phyloP scores from a whole-genome alignment of 345 rosid species.

The Psidium friedrichsthalianum region DNA sequence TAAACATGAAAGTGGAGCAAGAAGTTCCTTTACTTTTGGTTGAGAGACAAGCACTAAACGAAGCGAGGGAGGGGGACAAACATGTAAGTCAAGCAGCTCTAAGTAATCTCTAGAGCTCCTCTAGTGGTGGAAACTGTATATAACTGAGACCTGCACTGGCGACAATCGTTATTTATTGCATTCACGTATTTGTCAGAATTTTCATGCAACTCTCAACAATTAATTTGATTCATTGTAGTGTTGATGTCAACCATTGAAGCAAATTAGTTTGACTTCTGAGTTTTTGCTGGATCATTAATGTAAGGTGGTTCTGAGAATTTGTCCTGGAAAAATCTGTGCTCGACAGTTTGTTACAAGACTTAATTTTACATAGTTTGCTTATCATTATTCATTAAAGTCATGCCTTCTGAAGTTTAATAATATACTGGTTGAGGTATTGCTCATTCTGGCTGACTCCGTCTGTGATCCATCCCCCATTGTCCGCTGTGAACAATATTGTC shows the following conservation, averaged over 20 bases:
- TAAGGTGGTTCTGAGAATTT: not conserved
- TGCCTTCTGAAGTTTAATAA: not conserved
- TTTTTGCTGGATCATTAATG: not conserved
- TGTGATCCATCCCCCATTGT: not conserved
- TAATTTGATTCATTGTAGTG: not conserved
- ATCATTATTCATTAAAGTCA: not conserved
- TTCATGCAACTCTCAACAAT: not conserved
- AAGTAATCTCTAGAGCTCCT: not conserved
- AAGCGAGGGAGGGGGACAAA: constrained; percentile 92
- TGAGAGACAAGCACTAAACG: constrained; percentile 88
- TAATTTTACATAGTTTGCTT: not conserved
- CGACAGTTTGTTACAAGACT: not conserved
- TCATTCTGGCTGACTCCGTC: not conserved
- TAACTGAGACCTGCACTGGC: not conserved
- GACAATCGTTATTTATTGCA: not conserved
- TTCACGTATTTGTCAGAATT: not conserved
- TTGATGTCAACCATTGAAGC: not conserved
- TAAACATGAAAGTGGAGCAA: constrained; percentile 86
- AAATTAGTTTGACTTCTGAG: not conserved
- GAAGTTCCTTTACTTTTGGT: constrained; percentile 90
- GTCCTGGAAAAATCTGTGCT: not conserved
- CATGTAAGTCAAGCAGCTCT: constrained; percentile 36
- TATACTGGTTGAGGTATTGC: not conserved
- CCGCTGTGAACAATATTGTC: not conserved
- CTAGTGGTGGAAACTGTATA: not conserved